A percentile compares a stretch with the other conserved stretches of the same genome.
phyloP scores from a whole-genome alignment of 257 asterid species.

The Solanum ahanhuiri region DNA sequence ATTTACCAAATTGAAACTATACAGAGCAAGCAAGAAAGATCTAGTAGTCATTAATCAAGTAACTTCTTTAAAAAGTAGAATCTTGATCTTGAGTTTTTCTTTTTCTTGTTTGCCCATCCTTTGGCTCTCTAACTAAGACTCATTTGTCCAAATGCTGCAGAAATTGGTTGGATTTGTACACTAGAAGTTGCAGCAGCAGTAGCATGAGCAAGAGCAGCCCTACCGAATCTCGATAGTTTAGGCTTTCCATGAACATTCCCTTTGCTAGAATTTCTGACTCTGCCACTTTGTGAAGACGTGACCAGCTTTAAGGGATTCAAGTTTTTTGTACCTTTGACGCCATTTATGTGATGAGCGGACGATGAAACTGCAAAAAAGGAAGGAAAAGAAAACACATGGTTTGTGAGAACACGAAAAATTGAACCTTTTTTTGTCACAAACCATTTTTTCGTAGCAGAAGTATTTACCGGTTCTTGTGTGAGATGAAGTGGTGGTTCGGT shows the following conservation, averaged over 20 bases:
- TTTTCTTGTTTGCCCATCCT: not conserved
- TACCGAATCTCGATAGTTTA: constrained; percentile 1
- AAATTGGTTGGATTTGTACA: not conserved
- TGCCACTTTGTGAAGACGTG: not conserved
- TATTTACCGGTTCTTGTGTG: not conserved
- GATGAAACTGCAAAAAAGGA: not conserved
- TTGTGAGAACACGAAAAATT: not conserved
- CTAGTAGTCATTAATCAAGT: not conserved
- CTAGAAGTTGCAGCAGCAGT: not conserved
- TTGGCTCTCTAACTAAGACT: not conserved
- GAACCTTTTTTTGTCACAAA: not conserved
- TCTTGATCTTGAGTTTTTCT: not conserved
- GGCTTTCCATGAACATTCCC: not conserved
- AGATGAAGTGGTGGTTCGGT: not conserved
- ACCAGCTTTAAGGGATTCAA: not conserved
- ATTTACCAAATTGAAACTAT: not conserved
- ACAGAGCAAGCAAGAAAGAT: not conserved
- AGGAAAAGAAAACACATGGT: not conserved
- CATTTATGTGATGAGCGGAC: not conserved
- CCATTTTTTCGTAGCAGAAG: not conserved
- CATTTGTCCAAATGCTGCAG: not conserved
- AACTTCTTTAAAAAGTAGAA: not conserved
- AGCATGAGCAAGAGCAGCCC: not conserved
- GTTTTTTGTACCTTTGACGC: not conserved
- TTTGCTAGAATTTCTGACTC: not conserved